These are phyloP conservation scores for Gentiana dahurica DNA, from an alignment of 257 asterid genomes.

Conservation along the genomic window DNA sequence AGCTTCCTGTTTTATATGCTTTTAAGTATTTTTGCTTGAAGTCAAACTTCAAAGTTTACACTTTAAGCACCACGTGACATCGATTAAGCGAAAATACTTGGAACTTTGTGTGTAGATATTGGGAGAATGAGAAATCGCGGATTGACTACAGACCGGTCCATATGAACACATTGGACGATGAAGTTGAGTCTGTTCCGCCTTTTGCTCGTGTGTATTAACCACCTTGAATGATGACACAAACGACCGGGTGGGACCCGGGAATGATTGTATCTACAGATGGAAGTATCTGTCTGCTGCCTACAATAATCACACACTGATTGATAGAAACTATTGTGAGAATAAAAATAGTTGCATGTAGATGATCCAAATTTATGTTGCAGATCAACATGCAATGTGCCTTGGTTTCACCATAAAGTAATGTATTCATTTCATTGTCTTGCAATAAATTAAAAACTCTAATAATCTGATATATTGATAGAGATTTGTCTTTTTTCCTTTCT, in stretches of 20 bases:
- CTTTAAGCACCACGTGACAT: no score
- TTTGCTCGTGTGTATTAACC: constrained; percentile 74
- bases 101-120: constrained; percentile 42
- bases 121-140: constrained; percentile 72
- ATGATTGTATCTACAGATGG: constrained; percentile 5
- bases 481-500: no score
- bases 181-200: constrained; percentile 76
- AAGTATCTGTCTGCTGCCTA: neutral
- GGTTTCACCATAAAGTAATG: no score
- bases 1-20: neutral
- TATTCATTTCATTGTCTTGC: no score
- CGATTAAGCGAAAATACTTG: neutral
- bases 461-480: no score
- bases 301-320: no score
- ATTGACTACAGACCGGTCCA: constrained; percentile 82
- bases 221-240: neutral
- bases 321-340: no score
- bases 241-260: neutral
- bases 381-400: no score
- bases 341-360: no score
- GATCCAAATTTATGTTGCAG: no score
- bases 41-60: neutral
- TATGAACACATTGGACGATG: constrained; percentile 80
- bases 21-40: neutral
- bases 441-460: no score